Base-by-base conservation (phyloP, 2,329 filamentous ascomycete genomes). In the Byssothecium circinans region DNA sequence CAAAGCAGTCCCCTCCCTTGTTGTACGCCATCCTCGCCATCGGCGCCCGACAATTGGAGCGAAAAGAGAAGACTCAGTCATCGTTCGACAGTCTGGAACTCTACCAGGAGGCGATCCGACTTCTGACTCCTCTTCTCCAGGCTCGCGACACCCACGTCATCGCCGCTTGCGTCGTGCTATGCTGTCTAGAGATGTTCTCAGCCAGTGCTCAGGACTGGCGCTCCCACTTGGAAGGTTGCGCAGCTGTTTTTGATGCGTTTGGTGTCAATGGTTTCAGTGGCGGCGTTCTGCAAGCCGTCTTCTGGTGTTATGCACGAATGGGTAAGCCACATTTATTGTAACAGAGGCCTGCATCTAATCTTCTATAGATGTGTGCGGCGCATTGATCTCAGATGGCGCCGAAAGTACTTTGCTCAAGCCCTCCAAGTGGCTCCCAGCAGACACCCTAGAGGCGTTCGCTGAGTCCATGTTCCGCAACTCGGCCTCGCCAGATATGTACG, bases 291-390 rank as follows among this genome's bases (percentile, higher is more conserved):
- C 74, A 80, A 54, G 77, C 78, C 1, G 61, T 81, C 0, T 81
- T 81, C 48, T 81, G 78, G 78, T 79, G 76, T 45, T 81, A 80
- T 61, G 78, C 77, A 0, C 71, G 78, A 7, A 81, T 81, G 78
- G 77, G 68, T 72, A 47, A 39, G 54, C 49, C 3, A 25, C 27
- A 7, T 20, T 5, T 19, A 10, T 34, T 1, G 22, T 30, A 1
- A 15, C n/a, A 23, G 20, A 29, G 18, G 38, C 36, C 22, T 18
- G n/a, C n/a, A n/a, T 33, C 33, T 25, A 18, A 41, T 39, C 19
- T 19, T 12, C 7, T 14, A 43, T 25, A 73, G 71, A 80, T 53
- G 74, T 80, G 19, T 80, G 76, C 44, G 77, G 78, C n/a, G 77
- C 76, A 0, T 67, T 81, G 5, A 79, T 81, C 7, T 78, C 76